Evolutionary conservation across 208 protist genomes (phyloP), one percentile per base, ranked within the genome.

Genomic region (Acanthamoeba sp.): DNA sequence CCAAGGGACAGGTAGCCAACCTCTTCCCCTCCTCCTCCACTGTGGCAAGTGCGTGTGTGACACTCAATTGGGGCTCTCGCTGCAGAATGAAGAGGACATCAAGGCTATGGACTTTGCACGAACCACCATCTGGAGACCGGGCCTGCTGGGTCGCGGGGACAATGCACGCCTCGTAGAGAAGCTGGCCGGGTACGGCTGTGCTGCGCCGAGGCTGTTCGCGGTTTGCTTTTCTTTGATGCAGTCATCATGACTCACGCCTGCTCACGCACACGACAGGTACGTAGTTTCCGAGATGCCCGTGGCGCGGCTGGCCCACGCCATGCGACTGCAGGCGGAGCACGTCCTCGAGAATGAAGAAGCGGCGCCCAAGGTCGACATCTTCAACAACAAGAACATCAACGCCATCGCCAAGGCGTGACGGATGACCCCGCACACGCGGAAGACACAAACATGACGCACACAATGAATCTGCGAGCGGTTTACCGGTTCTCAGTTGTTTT

Each of bases 21-120:
- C n/a, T n/a, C 59, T 62, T 90, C 36, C 18, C 32, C n/a, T n/a
- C 34, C 9, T 38, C 12, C n/a, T 90, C 38, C 24, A 27, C 59
- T 9, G 3, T 38, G 2, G 22, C 12, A 45, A 4, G 12, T 82
- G 16, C 73, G 45, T 12, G 12, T 66, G 38, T 55, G 50, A n/a
- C n/a, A n/a, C n/a, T n/a, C 6, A 16, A 16, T 52, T 52, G 48
- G 12, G 29, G 22, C 9, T 66, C 2, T 50, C 29, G 18, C 27
- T 45, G 27, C 40, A 93, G 76, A 92, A 93, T 20, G 95, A 96
- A 45, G 93, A 95, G 24, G 62, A 78, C 1, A 73, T 95, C 50
- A 96, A 95, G 48, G 27, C 34, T 0, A 64, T 94, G 29, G 10
- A 80, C 14, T 96, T 96, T 22, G 32, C 76, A n/a, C 27, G 76